These are phyloP conservation scores for Colletotrichum sp. DNA, from an alignment of 2,329 filamentous ascomycete species.

Conservation along the genomic window DNA sequence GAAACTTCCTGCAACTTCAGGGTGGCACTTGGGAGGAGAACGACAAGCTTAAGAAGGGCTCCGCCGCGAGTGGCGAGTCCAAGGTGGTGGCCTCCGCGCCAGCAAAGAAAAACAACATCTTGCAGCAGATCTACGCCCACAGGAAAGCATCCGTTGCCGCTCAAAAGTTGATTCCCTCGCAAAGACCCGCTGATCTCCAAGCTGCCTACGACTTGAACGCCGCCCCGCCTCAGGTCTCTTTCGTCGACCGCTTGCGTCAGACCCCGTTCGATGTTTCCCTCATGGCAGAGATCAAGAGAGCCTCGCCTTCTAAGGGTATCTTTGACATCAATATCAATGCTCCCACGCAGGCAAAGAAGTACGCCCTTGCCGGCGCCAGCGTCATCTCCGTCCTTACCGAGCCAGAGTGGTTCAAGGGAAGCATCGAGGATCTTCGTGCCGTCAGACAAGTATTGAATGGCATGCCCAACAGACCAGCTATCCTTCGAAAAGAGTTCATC, in stretches of 20 bases:
- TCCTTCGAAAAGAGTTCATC: conserved; percentile 95
- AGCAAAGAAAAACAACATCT: conserved; percentile 78
- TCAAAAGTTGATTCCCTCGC: conserved; percentile 86
- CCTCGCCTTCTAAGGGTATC: conserved; percentile 93
- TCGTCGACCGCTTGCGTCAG: conserved; percentile 78
- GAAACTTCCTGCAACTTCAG: conserved; percentile 87
- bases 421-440: conserved; percentile 87
- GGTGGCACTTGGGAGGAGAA: conserved; percentile 93
- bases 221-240: conserved; percentile 82
- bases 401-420: conserved; percentile 99
- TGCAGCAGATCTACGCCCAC: conserved; percentile 88
- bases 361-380: conserved; percentile 92
- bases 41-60: conserved; percentile 56
- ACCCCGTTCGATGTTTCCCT: conserved; percentile 89
- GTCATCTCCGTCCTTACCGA: conserved; percentile 99
- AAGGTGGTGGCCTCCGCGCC: conserved; percentile 30
- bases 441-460: conserved; percentile 89
- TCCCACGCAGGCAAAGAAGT: conserved; percentile 86
- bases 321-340: conserved; percentile 89
- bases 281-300: conserved; percentile 97
- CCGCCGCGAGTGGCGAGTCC: conserved; percentile 30
- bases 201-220: conserved; percentile 85
- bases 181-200: conserved; percentile 82
- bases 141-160: conserved; percentile 76
- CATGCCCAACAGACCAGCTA: conserved; percentile 90